phyloP scores from a whole-genome alignment of 352 stramenopile genomes.

The Lagenidium giganteum region DNA sequence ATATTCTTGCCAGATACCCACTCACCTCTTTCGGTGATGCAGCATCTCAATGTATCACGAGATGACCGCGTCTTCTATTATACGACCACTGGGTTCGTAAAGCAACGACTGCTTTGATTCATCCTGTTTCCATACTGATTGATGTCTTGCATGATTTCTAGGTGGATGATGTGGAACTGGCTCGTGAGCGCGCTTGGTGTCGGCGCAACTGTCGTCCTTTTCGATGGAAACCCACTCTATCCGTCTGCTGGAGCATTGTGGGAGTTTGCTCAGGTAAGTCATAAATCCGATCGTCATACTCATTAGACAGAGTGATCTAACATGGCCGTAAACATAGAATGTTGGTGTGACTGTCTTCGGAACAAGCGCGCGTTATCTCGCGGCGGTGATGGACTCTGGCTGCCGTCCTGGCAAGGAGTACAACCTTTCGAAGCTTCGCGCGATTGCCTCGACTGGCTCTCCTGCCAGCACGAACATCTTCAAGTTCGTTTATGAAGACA shows the following conservation, averaged over 20 bases:
- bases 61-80: constrained; percentile 79
- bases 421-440: constrained; percentile 55
- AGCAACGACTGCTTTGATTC: not conserved
- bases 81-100: constrained; percentile 51
- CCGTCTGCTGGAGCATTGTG: constrained; percentile 43
- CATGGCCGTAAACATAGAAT: constrained; percentile 18
- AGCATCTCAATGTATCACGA: constrained; percentile 64
- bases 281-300: not conserved
- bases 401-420: constrained; percentile 56
- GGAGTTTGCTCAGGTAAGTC: constrained; percentile 43
- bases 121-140: not conserved
- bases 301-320: not conserved
- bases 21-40: constrained; percentile 1
- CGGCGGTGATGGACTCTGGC: constrained; percentile 66
- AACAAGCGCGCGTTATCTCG: constrained; percentile 69
- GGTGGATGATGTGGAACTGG: constrained; percentile 91
- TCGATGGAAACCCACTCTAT: constrained; percentile 74
- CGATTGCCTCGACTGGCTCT: constrained; percentile 69
- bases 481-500: constrained; percentile 73
- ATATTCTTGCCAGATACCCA: not conserved
- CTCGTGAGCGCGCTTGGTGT: constrained; percentile 63
- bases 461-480: constrained; percentile 76
- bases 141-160: not conserved
- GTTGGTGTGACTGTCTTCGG: constrained; percentile 65
- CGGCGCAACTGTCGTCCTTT: constrained; percentile 71